Base-by-base conservation (phyloP, 1,284 basidiomycete species). In the Sporisorium scitamineum region DNA sequence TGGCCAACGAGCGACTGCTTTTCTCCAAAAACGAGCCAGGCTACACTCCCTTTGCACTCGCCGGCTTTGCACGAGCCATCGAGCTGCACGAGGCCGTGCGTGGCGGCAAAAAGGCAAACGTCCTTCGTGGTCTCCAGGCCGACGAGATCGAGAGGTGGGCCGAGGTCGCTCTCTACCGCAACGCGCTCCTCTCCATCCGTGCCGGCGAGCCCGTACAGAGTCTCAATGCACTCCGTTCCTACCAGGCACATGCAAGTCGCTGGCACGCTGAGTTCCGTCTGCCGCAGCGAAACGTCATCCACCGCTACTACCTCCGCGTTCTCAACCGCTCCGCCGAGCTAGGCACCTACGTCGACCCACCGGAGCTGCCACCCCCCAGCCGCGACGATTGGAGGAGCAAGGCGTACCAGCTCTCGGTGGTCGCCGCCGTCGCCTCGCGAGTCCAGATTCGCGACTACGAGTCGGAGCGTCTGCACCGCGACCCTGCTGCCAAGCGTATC, bases 111-210 rank as follows among this genome's bases (percentile, higher is more conserved):
- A 65, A 70, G 41, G 72, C 79, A 20, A 78, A 80, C 27, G 81
- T 76, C 3, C 72, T 83, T 37, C 75, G 78, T 3, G 81, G 80
- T n/a, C 34, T 79, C 53, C 78, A 75, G 18, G 76, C 79, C 22
- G 83, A 84, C 57, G 84, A 84, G 66, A 75, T 83, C 54, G 84
- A 84, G 69, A 66, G 78, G 50, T 85, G 84, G 84, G 73, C 61
- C 37, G 84, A 84, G 72, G 61, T 61, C 11, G 84, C 84, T 0
- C 76, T 85, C 26, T 85, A 85, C 69, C 79, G 82, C 57, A 79
- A 78, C 27, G 78, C 82, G 16, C 70, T 85, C 2, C 71, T 84
- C 24, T 79, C 78, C 31, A 68, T 84, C 52, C 76, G 79, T 18
- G 61, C 66, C 20, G 64, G 69, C 42, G 79, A 80, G 55, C 61